Evolutionary conservation across 768 basidiomycete genomes (phyloP).

Genomic region (Dentipellis sp.): DNA sequence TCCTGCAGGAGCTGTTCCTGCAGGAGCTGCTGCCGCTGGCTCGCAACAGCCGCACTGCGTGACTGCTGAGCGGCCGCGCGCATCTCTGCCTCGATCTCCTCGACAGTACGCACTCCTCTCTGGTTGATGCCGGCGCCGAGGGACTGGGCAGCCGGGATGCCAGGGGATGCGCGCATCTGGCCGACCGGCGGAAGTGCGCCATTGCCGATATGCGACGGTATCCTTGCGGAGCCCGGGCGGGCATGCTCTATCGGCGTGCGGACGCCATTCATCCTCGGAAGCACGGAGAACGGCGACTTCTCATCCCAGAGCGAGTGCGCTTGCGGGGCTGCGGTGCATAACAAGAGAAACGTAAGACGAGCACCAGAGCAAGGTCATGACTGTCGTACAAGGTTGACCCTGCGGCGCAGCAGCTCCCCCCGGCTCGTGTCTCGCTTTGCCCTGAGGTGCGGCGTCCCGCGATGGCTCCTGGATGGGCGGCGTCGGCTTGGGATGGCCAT

Average conservation of each 20-base stretch:
- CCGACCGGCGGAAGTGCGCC: constrained; percentile 10
- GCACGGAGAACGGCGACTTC: constrained; percentile 64
- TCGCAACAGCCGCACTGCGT: constrained; percentile 16
- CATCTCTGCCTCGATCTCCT: constrained; percentile 85
- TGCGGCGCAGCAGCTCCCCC: constrained; percentile 7
- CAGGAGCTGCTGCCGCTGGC: constrained; percentile 32
- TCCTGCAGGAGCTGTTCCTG: constrained; percentile 25
- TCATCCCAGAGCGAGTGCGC: constrained; percentile 79
- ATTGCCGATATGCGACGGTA: constrained; percentile 5
- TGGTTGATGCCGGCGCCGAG: constrained; percentile 15
- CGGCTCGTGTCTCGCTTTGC: neutral
- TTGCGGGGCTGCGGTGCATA: constrained; percentile 35
- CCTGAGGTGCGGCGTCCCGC: neutral
- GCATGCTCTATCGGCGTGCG: constrained; percentile 17
- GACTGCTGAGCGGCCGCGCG: constrained; percentile 38
- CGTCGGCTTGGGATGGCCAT: constrained; percentile 11
- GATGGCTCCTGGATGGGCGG: constrained; percentile 1
- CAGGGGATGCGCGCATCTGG: constrained; percentile 6
- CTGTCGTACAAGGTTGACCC: constrained; percentile 21
- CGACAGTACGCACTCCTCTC: constrained; percentile 38
- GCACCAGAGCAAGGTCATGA: constrained; percentile 13
- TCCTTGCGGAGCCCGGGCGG: constrained; percentile 14
- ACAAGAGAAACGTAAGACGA: constrained; percentile 20
- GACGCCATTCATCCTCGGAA: constrained; percentile 31
- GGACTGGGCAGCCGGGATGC: constrained; percentile 18